phyloP scores from a whole-genome alignment of 108 stramenopile genomes.

The Skeletonema marinoi region DNA sequence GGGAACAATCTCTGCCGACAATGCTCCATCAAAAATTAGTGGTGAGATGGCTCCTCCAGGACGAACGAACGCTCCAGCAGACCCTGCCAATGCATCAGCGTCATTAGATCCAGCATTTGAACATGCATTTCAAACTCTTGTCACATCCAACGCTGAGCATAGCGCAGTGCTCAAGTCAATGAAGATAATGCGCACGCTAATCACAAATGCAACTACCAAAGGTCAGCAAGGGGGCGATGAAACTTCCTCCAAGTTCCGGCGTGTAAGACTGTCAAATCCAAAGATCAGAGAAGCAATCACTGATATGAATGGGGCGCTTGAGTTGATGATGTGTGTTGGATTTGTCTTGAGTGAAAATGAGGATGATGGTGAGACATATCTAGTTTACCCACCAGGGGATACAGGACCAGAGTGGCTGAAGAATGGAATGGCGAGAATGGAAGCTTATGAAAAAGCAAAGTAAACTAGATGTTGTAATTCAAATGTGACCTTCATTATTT shows the following conservation, averaged over 20 bases:
- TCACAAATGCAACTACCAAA: constrained; percentile 82
- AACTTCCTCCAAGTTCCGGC: constrained; percentile 66
- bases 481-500: not conserved
- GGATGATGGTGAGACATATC: constrained; percentile 62
- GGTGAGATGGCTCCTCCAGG: constrained; percentile 23
- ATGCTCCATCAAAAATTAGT: constrained; percentile 20
- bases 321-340: constrained; percentile 69
- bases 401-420: constrained; percentile 55
- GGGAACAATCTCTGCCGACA: constrained; percentile 54
- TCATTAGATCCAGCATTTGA: constrained; percentile 45
- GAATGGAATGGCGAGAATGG: constrained; percentile 56
- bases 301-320: constrained; percentile 70
- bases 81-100: constrained; percentile 15
- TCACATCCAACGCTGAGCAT: constrained; percentile 41
- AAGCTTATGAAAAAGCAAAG: constrained; percentile 48
- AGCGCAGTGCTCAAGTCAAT: constrained; percentile 41
- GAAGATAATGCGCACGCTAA: constrained; percentile 59
- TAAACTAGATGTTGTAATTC: not conserved
- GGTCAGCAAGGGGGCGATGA: constrained; percentile 63
- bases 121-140: constrained; percentile 59
- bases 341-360: constrained; percentile 71
- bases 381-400: constrained; percentile 67
- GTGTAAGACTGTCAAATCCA: constrained; percentile 74
- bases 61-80: constrained; percentile 44
- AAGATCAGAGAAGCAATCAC: constrained; percentile 81